Evolutionary conservation across 164 flowering plant genomes (phyloP), one percentile per base, ranked within the genome.

Genomic region (Houttuynia cordata): DNA sequence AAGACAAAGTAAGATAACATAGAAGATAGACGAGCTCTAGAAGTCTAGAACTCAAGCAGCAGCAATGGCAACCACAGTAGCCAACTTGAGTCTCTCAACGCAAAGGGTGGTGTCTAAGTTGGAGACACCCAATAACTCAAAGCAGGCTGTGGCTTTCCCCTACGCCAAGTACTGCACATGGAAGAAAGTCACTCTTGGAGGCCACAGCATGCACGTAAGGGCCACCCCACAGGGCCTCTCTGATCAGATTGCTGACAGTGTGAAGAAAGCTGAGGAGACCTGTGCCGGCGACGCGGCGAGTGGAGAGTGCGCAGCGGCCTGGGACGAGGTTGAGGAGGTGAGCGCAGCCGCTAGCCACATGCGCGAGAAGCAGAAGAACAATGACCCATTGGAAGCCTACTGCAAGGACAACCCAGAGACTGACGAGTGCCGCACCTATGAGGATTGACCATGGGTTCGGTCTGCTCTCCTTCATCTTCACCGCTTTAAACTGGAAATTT

Each of bases 301-400:
- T 68, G 80, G 81, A 2, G 85, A 81, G 75, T 86, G 93, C 64
- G 87, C 55, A 40, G 93, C 96, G 9, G 84, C 85, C 53, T 84
- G 91, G 95, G 97, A 90, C 61, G 88, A 82, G 76, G 97, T 87
- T 66, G 90, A 87, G 81, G 93, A 91, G 76, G 71, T 86, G 58
- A 85, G 89, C 49, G 91, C 86, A 4, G 96, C 96, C 8, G 90
- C 87, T 6, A 87, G 96, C 77, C 90, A 89, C 63, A 81, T 80
- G 0, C 71, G 85, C 71, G 85, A 76, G 67, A 79, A 66, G 75
- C 37, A 74, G 75, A 74, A 74, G 59, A 81, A 78, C 0, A 49
- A 80, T 0, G 96, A 92, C 64, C 86, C 90, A 0, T 56, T 92
- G 73, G 98, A 92, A 78, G 47, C 25, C 0, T 88, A 73, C 73